Evolutionary conservation across 2,329 filamentous ascomycete genomes (phyloP), one percentile per base, ranked within the genome.

Genomic region (Penicillium sp.): DNA sequence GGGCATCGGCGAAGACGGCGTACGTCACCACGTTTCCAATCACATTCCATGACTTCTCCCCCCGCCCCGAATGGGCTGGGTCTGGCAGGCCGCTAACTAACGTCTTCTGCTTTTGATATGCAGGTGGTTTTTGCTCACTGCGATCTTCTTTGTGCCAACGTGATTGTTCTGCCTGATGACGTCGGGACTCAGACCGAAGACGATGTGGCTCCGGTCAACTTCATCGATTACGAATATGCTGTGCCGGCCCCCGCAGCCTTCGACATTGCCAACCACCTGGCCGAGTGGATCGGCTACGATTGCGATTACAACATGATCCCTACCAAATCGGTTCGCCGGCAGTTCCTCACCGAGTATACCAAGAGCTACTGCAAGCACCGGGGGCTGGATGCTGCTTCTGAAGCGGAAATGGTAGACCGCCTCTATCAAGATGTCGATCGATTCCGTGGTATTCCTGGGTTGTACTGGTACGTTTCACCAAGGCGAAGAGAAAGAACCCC

Each of bases 201-300:
- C 32, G 43, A 28, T 28, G 65, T 75, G 25, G 74, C 79, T 42
- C 76, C 72, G 3, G 85, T 91, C 47, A 81, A 81, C 64, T 97
- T 98, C 71, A 98, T 98, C 67, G 93, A 98, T 72, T 98, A 97
- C 74, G 93, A 98, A 70, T 98, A 98, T 70, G 90, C 90, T 11
- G 93, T 89, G 4, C 90, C 93, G 2, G 91, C 90, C 1, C 91
- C 91, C 1, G 90, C 90, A 4, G 90, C 91, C 2, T 98, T 98
- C 70, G 93, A 98, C 67, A 84, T 98, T 59, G 86, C 91, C 43
- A 98, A 98, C 73, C 93, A 98, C 75, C 95, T 98, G 66, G 90
- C 93, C 41, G 93, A 98, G 73, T 98, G 93, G 91, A 90, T 86
- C 51, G 93, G 93, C 48, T 96, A 96, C 64, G 89, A 95, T 61